Conservation (phyloP, 176 grass and related monocot species). For the Carex pumila region DNA sequence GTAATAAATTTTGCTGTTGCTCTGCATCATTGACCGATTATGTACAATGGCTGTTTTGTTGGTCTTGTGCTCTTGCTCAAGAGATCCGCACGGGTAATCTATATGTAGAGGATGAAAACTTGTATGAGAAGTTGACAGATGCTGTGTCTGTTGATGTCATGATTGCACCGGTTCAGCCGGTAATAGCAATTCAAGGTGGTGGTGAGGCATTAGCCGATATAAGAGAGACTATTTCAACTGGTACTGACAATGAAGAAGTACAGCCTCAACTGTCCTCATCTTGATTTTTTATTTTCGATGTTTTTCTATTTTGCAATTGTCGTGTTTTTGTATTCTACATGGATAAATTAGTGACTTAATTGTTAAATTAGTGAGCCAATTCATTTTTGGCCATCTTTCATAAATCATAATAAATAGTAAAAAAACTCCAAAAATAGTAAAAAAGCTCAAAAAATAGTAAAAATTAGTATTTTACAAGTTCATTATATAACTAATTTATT, state of each 20-base stretch:
- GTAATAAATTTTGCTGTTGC: constrained; percentile 34
- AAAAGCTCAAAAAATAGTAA: too few species aligned
- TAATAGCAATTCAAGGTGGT: constrained; percentile 27
- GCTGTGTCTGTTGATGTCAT: constrained; percentile 29
- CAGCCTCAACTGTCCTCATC: neutral
- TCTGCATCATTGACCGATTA: constrained; percentile 53
- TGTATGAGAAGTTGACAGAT: constrained; percentile 30
- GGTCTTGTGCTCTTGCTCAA: constrained; percentile 69
- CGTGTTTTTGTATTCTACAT: neutral
- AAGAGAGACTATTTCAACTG: neutral
- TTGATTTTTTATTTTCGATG: neutral
- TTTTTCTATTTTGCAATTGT: constrained; percentile 6
- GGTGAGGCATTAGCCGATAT: neutral
- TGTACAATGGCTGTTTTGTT: constrained; percentile 74
- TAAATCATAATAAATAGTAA: too few species aligned
- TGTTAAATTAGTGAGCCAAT: neutral
- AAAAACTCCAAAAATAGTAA: too few species aligned
- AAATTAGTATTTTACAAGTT: too few species aligned
- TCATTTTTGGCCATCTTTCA: too few species aligned
- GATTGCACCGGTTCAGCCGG: constrained; percentile 31
- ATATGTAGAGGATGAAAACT: constrained; percentile 38
- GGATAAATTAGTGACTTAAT: neutral
- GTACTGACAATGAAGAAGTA: neutral
- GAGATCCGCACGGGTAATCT: constrained; percentile 79
- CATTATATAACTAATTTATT: too few species aligned